Evolutionary conservation across 257 asterid genomes (phyloP).

Genomic region (Scutellaria minor): DNA sequence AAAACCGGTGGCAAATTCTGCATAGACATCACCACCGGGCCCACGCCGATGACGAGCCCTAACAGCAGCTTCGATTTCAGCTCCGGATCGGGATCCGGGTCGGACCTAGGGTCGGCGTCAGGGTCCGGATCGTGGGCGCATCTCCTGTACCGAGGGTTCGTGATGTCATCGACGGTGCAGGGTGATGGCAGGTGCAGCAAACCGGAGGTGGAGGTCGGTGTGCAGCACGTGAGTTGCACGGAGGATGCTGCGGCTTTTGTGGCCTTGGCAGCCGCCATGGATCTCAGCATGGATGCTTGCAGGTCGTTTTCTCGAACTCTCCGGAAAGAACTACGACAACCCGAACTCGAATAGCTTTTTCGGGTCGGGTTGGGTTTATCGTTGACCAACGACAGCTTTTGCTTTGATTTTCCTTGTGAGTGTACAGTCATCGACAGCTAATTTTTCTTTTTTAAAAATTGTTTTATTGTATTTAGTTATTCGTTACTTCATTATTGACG

Average conservation of each 20-base stretch:
- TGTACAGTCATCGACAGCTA: conserved; percentile 63
- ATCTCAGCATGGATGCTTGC: conserved; percentile 93
- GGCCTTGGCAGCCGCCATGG: conserved; percentile 96
- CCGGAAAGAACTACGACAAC: conserved; percentile 81
- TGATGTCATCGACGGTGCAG: conserved; percentile 83
- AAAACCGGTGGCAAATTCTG: conserved; percentile 74
- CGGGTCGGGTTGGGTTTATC: conserved; percentile 37
- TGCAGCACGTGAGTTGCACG: conserved; percentile 87
- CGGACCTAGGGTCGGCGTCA: conserved; percentile 55
- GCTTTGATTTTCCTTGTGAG: conserved; percentile 29
- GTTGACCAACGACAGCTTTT: conserved; percentile 26
- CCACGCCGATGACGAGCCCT: conserved; percentile 80
- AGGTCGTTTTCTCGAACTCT: conserved; percentile 74
- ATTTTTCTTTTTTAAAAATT: conserved; percentile 21
- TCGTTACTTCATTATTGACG: conserved; percentile 42
- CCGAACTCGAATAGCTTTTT: conserved; percentile 45
- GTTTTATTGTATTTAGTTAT: conserved; percentile 33
- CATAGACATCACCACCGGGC: conserved; percentile 75
- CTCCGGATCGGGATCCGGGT: conserved; percentile 66
- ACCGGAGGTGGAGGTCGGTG: conserved; percentile 95
- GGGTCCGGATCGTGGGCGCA: conserved; percentile 96
- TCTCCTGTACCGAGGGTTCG: conserved; percentile 72
- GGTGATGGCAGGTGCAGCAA: conserved; percentile 73
- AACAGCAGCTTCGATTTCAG: conserved; percentile 86
- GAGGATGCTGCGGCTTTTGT: conserved; percentile 98